Evolutionary conservation across 2,329 filamentous ascomycete species (phyloP), one percentile per base, ranked within the genome.

Genomic region (Monosporascus sp.): DNA sequence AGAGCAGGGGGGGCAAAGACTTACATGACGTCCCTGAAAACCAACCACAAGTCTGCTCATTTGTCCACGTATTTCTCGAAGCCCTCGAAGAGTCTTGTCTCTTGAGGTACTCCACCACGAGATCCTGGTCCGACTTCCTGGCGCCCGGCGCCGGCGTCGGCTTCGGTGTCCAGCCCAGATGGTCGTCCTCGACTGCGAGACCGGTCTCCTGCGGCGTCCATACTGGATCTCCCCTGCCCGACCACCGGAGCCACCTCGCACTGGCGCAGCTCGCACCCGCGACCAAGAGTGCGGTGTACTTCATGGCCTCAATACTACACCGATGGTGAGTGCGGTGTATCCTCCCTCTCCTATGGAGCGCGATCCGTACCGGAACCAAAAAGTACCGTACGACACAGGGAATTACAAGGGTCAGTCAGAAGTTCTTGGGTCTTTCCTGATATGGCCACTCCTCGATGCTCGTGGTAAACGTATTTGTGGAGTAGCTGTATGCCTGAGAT

Each of bases 31-130:
- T 40, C 14, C 59, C 61, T 2, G 62, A 43, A 19, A 65, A 55
- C 61, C 62, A 69, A 17, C 67, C 67, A 34, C 67, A 69, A 1
- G 67, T 69, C 37, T 61, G 24, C 2, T 52, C 46, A 48, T 69
- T 65, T 5, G 52, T 56, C 66, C 66, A 69, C 9, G 58, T 52
- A 2, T 54, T 59, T 14, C 40, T 37, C n/a, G 53, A 48, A 3
- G 43, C 1, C 9, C 24, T 24, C 24, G 43, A 46, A 11, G 43
- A 22, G 16, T 49, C 40, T 8, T 56, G 50, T 14, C 57, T 55
- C 31, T 48, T 51, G 9, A 65, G 52, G 1, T 63, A 36, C 17
- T 62, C 57, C 6, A 66, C 26, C 9, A 61, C 61, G 4, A 44
- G 50, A 7, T 61, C 56, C 16, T 50, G 45, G n/a, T 61, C 58